Evolutionary conservation across 805 yeast species (phyloP).

Genomic region (Metschnikowia vanudenii): DNA sequence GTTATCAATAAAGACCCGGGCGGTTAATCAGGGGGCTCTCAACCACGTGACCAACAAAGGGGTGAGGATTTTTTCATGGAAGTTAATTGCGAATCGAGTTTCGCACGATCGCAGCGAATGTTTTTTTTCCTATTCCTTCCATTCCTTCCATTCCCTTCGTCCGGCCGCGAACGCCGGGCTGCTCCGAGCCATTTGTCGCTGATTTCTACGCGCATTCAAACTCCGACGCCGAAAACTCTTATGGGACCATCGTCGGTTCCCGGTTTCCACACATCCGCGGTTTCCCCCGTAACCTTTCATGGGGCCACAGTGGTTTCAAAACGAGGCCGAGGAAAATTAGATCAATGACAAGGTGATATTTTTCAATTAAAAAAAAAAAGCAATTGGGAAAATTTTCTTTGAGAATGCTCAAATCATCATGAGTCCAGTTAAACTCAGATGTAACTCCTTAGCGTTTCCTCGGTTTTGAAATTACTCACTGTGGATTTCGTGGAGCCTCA

Average conservation of each 20-base stretch:
- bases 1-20: too few relatives aligned
- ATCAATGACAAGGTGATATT: too few relatives aligned
- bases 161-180: conserved; percentile 11
- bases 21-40: too few relatives aligned
- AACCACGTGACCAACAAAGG: too few relatives aligned
- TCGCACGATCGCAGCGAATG: neutral
- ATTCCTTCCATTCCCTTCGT: conserved; percentile 7
- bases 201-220: conserved; percentile 17
- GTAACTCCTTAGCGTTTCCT: neutral
- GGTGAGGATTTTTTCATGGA: too few relatives aligned
- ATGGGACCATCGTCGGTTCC: neutral
- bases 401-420: too few relatives aligned
- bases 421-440: too few relatives aligned
- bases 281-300: neutral
- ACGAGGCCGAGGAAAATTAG: neutral
- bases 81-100: neutral
- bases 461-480: neutral
- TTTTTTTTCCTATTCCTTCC: neutral
- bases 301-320: conserved; percentile 5
- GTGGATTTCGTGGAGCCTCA: neutral
- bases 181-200: conserved; percentile 8
- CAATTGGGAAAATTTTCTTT: too few relatives aligned
- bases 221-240: conserved; percentile 20
- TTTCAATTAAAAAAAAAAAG: too few relatives aligned
- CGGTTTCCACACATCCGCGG: neutral